A percentile compares a stretch with the other conserved stretches of the same genome.
phyloP scores from a whole-genome alignment of 768 basidiomycete species.

The Lactifluus volemus region DNA sequence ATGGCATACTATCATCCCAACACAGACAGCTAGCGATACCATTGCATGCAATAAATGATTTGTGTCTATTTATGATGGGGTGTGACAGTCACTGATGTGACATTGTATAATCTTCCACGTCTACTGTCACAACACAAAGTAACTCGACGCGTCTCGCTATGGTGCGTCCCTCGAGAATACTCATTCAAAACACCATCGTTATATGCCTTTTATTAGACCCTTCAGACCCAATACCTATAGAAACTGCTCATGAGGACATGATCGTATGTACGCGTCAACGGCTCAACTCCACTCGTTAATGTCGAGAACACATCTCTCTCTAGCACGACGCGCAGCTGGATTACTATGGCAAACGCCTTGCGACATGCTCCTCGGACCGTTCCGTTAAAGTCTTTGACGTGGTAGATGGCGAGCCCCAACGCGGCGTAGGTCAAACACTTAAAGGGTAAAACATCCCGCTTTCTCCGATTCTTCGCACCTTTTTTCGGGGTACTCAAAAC shows the following conservation, averaged over 20 bases:
- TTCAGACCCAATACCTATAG: constrained; percentile 73
- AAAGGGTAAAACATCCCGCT: constrained; percentile 51
- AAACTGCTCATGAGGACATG: constrained; percentile 98
- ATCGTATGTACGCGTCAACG: constrained; percentile 70
- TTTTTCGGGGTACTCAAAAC: neutral
- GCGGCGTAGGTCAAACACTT: constrained; percentile 58
- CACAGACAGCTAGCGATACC: constrained; percentile 11
- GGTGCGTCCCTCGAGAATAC: neutral
- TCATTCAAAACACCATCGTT: neutral
- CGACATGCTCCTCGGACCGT: constrained; percentile 93
- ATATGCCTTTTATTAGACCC: constrained; percentile 3
- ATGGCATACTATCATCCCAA: neutral
- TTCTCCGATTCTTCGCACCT: neutral
- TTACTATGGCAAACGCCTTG: constrained; percentile 94
- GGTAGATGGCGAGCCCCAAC: constrained; percentile 75
- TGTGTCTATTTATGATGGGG: neutral
- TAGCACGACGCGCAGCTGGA: constrained; percentile 98
- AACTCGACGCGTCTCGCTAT: neutral
- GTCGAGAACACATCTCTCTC: neutral
- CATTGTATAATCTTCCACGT: no score
- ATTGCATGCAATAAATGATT: constrained; percentile 26
- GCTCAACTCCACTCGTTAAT: neutral
- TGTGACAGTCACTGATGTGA: no score
- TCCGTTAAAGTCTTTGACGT: constrained; percentile 95
- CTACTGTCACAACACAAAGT: no score